These are phyloP conservation scores for Fomes fomentarius DNA, from an alignment of 1,284 basidiomycete species.

Conservation along the genomic window DNA sequence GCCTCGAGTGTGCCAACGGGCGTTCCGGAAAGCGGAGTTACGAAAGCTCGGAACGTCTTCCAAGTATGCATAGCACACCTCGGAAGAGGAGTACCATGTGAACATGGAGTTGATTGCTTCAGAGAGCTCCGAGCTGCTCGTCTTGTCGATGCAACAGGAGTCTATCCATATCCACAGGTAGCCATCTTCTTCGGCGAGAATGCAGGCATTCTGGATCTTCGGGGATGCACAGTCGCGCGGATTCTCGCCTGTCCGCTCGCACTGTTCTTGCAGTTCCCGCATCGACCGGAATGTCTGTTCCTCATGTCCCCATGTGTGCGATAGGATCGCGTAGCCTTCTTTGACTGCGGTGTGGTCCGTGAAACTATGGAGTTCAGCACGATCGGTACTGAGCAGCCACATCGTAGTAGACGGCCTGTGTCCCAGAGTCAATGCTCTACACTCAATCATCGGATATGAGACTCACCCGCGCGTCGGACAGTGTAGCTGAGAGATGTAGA, in stretches of 20 bases:
- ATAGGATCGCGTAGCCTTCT: not conserved
- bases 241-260: not conserved
- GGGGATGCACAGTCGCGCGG: not conserved
- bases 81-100: conserved; percentile 2
- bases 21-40: not conserved
- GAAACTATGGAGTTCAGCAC: not conserved
- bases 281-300: not conserved
- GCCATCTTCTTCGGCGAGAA: conserved; percentile 1
- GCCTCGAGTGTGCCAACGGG: not conserved
- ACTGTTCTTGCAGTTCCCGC: not conserved
- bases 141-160: conserved; percentile 7
- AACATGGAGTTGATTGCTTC: too few relatives aligned
- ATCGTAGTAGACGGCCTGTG: too few relatives aligned
- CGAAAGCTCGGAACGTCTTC: not conserved
- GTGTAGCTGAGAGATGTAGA: too few relatives aligned
- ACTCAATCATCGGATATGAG: too few relatives aligned
- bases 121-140: conserved; percentile 2
- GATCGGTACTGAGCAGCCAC: conserved; percentile 1
- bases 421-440: too few relatives aligned
- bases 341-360: not conserved
- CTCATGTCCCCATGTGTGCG: not conserved
- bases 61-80: conserved; percentile 6
- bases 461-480: too few relatives aligned
- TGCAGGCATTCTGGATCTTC: not conserved
- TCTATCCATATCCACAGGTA: conserved; percentile 10